phyloP scores from a whole-genome alignment of 805 yeast genomes.

The Spencermartinsiella europaea region DNA sequence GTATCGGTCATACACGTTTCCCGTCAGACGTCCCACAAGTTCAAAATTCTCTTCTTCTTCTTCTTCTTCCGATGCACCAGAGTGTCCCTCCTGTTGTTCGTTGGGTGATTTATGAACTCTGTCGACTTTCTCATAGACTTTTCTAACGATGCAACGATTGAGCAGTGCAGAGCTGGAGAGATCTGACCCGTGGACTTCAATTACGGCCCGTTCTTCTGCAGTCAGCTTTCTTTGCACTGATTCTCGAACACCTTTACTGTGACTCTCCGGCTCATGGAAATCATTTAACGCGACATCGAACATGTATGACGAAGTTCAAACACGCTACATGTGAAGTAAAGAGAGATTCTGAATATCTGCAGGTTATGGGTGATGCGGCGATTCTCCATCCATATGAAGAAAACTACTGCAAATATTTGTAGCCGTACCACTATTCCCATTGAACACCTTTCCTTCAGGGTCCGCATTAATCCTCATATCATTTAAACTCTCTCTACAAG shows the following conservation, averaged over 20 bases:
- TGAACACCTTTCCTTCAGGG: no score
- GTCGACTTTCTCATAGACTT: neutral
- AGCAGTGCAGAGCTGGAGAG: neutral
- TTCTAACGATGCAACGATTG: neutral
- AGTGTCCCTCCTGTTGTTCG: neutral
- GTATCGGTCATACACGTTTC: neutral
- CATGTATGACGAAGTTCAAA: no score
- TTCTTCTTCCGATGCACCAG: neutral
- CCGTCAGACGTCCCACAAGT: conserved; percentile 5
- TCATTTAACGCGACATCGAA: neutral
- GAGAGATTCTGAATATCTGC: no score
- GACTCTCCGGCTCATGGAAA: neutral
- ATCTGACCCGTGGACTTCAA: neutral
- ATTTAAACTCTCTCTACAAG: no score
- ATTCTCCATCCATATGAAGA: no score
- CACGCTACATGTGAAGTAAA: no score
- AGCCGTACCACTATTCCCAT: no score
- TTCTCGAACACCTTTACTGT: neutral
- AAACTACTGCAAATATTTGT: no score
- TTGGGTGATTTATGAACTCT: no score
- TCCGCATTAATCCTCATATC: no score
- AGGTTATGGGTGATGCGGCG: no score
- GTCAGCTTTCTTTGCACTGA: neutral
- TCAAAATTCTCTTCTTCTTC: conserved; percentile 1
- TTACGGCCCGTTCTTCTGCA: neutral